Percentiles rank a stretch among this genome's conserved stretches.
Evolutionary conservation across 306 rosid genomes (phyloP).

Genomic region (Gillenia trifoliata): DNA sequence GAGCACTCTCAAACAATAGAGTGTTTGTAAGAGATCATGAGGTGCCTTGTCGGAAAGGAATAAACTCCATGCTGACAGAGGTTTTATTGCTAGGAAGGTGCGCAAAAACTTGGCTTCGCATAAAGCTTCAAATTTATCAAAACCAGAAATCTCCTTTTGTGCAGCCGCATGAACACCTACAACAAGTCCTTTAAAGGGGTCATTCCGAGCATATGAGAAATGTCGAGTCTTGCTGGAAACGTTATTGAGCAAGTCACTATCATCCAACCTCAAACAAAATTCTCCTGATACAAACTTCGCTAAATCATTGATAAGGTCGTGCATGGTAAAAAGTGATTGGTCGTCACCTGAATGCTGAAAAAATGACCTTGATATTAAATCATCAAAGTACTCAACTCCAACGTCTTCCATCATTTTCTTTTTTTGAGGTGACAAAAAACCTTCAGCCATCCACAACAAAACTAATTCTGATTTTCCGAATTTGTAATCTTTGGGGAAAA

Average conservation of each 20-base stretch:
- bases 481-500: constrained; percentile 21
- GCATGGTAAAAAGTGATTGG: neutral
- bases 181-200: neutral
- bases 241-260: neutral
- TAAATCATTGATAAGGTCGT: neutral
- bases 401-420: neutral
- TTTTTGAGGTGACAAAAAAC: neutral
- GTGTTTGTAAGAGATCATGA: neutral
- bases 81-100: neutral
- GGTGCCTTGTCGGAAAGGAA: neutral
- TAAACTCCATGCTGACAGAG: neutral
- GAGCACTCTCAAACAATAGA: neutral
- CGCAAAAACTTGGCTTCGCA: neutral
- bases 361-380: constrained; percentile 25
- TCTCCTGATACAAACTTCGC: constrained; percentile 1
- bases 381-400: constrained; percentile 24
- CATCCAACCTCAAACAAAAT: neutral
- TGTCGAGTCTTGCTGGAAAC: neutral
- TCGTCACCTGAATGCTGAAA: neutral
- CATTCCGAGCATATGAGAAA: neutral
- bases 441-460: constrained; percentile 40
- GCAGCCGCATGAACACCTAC: neutral
- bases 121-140: neutral
- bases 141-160: neutral
- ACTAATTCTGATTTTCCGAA: constrained; percentile 10